Conservation (phyloP, 768 basidiomycete genomes). For the Kwoniella bestiolae region DNA sequence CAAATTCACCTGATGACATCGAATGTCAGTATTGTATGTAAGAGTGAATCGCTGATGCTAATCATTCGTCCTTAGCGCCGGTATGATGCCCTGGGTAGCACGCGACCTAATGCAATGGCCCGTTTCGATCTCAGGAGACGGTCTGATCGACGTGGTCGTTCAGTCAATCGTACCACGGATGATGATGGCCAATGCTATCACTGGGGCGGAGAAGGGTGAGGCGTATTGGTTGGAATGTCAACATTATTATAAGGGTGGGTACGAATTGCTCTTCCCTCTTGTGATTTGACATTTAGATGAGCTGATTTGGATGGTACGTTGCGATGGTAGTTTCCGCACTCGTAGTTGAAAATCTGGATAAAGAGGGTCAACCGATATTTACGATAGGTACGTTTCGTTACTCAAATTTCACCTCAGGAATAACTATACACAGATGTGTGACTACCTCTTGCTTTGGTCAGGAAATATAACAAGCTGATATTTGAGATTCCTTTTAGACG, state of each 20-base stretch:
- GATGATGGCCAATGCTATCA: constrained; percentile 47
- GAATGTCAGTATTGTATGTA: background rate
- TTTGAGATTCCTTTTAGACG: constrained; percentile 33
- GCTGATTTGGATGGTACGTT: background rate
- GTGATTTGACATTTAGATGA: too few relatives aligned
- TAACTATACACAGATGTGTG: background rate
- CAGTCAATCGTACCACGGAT: constrained; percentile 49
- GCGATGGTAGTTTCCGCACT: constrained; percentile 43
- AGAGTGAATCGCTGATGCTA: background rate
- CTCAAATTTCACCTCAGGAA: background rate
- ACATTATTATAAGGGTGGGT: constrained; percentile 55
- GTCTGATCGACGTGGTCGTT: constrained; percentile 54
- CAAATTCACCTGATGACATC: too few relatives aligned
- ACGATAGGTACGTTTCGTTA: constrained; percentile 45
- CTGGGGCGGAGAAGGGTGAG: constrained; percentile 51
- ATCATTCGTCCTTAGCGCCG: constrained; percentile 28
- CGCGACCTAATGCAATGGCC: constrained; percentile 57
- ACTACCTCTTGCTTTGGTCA: too few relatives aligned
- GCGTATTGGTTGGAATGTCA: constrained; percentile 53
- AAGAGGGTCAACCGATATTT: constrained; percentile 35
- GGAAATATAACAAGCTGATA: too few relatives aligned
- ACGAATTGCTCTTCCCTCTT: too few relatives aligned
- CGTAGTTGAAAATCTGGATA: constrained; percentile 47
- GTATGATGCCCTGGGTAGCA: constrained; percentile 46
- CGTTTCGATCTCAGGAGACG: constrained; percentile 50